Evolutionary conservation across 139 green algal species (phyloP).

Genomic region (Ostreobium quekettii): DNA sequence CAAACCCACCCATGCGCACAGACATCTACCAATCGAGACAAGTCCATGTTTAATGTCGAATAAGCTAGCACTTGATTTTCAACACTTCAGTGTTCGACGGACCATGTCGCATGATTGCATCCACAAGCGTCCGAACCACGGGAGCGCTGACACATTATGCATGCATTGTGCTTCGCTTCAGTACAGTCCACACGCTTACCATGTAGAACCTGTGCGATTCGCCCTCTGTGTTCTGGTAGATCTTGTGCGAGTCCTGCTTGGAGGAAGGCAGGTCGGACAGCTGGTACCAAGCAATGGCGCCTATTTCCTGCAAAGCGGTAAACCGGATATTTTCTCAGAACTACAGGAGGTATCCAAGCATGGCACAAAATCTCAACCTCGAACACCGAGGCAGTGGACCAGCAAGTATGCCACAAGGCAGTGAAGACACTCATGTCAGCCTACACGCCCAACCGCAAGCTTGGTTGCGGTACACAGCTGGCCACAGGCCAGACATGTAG

Average conservation of each 20-base stretch:
- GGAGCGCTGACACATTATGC: not conserved
- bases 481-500: not conserved
- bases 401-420: not conserved
- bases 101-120: not conserved
- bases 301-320: constrained; percentile 76
- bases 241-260: constrained; percentile 42
- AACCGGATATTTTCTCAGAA: not conserved
- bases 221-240: constrained; percentile 56
- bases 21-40: too few species aligned
- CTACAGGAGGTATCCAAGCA: constrained; percentile 5
- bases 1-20: not conserved
- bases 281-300: constrained; percentile 67
- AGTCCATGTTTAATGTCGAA: not conserved
- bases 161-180: not conserved
- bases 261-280: constrained; percentile 50
- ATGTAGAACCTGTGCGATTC: constrained; percentile 69
- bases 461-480: too few species aligned
- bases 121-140: not conserved
- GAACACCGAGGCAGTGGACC: not conserved
- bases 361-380: not conserved
- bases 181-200: constrained; percentile 28
- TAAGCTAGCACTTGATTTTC: not conserved
- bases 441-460: not conserved
- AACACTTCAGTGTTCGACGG: not conserved
- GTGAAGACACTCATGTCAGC: not conserved